Conservation (phyloP, 73 alveolate species). For the Durusdinium trenchii region DNA sequence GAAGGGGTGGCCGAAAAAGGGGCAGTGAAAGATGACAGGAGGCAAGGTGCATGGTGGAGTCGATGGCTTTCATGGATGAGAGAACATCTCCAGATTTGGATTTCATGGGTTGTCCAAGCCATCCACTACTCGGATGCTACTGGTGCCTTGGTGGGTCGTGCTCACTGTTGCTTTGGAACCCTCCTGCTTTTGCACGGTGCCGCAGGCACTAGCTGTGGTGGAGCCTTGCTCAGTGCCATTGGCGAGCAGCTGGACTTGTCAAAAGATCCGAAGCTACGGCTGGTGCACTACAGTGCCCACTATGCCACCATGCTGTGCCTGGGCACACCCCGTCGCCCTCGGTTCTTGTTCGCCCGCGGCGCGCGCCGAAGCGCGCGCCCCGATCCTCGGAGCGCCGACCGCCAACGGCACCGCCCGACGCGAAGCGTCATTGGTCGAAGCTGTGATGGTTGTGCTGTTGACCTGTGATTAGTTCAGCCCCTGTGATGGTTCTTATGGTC, state of each 20-base stretch:
- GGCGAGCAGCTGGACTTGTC: conserved; percentile 35
- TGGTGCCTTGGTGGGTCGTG: too few species aligned
- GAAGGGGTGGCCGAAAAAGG: not conserved
- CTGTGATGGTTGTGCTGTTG: too few species aligned
- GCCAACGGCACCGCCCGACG: not conserved
- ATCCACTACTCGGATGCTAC: too few species aligned
- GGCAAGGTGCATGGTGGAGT: too few species aligned
- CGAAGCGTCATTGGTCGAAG: not conserved
- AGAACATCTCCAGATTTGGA: too few species aligned
- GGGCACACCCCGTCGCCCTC: not conserved
- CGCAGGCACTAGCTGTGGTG: conserved; percentile 73
- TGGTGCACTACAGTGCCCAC: conserved; percentile 82
- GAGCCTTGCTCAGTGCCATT: conserved; percentile 26
- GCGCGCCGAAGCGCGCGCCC: not conserved
- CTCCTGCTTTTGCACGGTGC: too few species aligned
- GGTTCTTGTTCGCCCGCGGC: not conserved
- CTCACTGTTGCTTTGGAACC: too few species aligned
- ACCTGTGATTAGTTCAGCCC: too few species aligned
- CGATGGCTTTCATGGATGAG: too few species aligned
- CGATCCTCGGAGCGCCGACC: not conserved
- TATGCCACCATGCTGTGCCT: conserved; percentile 85
- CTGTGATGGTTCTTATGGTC: too few species aligned
- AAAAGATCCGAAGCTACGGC: conserved; percentile 57
- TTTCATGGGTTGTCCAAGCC: too few species aligned
- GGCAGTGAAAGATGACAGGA: too few species aligned